phyloP scores from a whole-genome alignment of 352 stramenopile species.

The Phytophthora multivora region DNA sequence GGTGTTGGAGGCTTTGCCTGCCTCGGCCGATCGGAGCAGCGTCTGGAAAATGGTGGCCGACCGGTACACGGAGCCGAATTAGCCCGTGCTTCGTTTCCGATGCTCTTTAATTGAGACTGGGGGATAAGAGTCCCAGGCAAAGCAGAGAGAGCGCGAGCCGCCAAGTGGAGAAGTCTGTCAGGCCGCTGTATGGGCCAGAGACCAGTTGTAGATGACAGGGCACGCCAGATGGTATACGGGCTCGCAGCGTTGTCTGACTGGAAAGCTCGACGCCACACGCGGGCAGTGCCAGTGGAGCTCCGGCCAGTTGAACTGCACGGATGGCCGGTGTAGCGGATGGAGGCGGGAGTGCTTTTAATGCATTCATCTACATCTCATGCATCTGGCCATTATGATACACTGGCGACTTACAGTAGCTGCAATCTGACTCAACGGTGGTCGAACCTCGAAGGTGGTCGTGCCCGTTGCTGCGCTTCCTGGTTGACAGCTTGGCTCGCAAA shows the following conservation, averaged over 20 bases:
- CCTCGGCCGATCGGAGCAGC: conserved; percentile 21
- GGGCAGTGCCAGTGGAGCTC: conserved; percentile 8
- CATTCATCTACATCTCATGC: background rate
- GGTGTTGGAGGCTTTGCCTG: conserved; percentile 19
- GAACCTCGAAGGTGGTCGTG: conserved; percentile 4
- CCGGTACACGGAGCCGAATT: conserved; percentile 1
- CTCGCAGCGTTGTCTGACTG: conserved; percentile 14
- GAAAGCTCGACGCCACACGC: conserved; percentile 17
- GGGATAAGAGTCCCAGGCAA: conserved; percentile 19
- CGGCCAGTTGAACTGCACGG: conserved; percentile 6
- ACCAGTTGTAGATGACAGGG: conserved; percentile 20
- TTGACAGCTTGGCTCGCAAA: conserved; percentile 32
- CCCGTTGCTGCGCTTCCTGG: conserved; percentile 23
- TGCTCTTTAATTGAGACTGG: conserved; percentile 16
- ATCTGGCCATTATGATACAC: background rate
- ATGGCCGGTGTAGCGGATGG: conserved; percentile 1
- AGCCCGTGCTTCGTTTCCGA: conserved; percentile 13
- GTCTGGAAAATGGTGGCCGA: conserved; percentile 27
- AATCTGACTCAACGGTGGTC: conserved; percentile 16
- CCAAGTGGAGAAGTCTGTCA: conserved; percentile 18
- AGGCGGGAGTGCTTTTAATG: no score
- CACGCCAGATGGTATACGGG: conserved; percentile 16
- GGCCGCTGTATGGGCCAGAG: conserved; percentile 22
- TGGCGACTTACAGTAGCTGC: background rate
- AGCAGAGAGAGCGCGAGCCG: conserved; percentile 16